Conservation (phyloP, 768 basidiomycete species). For the Termitomyces sp. region DNA sequence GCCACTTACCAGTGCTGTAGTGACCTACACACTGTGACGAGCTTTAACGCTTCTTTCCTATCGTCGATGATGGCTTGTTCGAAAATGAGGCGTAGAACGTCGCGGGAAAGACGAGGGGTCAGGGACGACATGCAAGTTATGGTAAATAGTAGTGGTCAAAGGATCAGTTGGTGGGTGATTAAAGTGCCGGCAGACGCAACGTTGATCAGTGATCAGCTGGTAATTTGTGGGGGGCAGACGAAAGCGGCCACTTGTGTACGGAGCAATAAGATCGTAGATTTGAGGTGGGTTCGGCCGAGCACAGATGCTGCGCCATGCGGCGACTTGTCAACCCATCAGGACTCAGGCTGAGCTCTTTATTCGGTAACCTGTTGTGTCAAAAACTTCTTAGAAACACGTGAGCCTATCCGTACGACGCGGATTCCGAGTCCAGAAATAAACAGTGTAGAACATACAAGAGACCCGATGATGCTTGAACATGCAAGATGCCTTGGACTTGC, state of each 20-base stretch:
- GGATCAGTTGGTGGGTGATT: constrained; percentile 9
- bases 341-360: not conserved
- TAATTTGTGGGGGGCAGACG: not conserved
- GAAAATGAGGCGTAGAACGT: constrained; percentile 30
- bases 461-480: not conserved
- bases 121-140: constrained; percentile 4
- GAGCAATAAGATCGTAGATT: constrained; percentile 8
- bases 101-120: constrained; percentile 24
- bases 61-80: constrained; percentile 26
- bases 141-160: not conserved
- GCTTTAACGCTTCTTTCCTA: constrained; percentile 23
- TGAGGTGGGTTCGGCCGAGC: not conserved
- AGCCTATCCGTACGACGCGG: constrained; percentile 1
- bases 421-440: not conserved
- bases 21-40: constrained; percentile 24
- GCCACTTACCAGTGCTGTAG: constrained; percentile 27
- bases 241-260: not conserved
- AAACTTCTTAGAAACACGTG: not conserved
- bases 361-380: not conserved
- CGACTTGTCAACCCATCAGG: not conserved
- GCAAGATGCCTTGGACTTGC: not conserved
- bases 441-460: not conserved
- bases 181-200: not conserved
- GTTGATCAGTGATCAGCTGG: not conserved
- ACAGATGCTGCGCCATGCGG: not conserved